Conservation (phyloP, 495 filamentous ascomycete species). For the Tricharina praecox region DNA sequence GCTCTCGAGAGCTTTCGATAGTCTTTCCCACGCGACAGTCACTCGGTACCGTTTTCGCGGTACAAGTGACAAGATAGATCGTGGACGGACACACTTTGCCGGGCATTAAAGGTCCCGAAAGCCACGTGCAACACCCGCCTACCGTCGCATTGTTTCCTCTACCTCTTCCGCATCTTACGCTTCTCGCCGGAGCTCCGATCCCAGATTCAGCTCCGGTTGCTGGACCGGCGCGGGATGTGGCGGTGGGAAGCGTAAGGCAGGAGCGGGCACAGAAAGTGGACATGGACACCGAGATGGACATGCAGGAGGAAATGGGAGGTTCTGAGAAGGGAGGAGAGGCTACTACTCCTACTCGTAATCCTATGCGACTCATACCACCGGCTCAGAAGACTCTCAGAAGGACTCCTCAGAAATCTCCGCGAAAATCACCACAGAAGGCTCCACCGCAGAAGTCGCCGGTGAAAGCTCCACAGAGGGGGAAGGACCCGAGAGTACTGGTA, state of each 20-base stretch:
- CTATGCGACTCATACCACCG: not conserved
- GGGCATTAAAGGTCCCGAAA: not conserved
- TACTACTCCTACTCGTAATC: not conserved
- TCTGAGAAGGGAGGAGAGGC: not conserved
- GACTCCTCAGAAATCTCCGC: conserved; percentile 3
- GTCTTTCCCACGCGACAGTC: too few relatives aligned
- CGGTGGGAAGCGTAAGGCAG: conserved; percentile 8
- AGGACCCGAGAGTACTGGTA: too few relatives aligned
- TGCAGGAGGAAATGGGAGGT: not conserved
- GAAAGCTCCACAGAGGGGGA: conserved; percentile 11
- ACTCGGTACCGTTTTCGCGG: not conserved
- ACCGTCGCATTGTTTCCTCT: conserved; percentile 27
- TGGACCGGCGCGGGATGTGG: conserved; percentile 24
- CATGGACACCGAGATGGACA: not conserved
- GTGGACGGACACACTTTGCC: not conserved
- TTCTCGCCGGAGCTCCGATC: conserved; percentile 24
- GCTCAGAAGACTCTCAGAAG: conserved; percentile 3
- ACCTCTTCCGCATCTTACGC: conserved; percentile 24
- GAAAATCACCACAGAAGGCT: conserved; percentile 1
- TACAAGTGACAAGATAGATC: conserved; percentile 1
- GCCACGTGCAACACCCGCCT: conserved; percentile 2
- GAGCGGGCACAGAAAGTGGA: conserved; percentile 3
- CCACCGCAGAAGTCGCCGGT: not conserved
- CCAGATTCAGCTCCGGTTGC: conserved; percentile 1
- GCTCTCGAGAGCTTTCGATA: too few relatives aligned